Conservation (phyloP, 768 basidiomycete species). For the Boletus coccyginus region DNA sequence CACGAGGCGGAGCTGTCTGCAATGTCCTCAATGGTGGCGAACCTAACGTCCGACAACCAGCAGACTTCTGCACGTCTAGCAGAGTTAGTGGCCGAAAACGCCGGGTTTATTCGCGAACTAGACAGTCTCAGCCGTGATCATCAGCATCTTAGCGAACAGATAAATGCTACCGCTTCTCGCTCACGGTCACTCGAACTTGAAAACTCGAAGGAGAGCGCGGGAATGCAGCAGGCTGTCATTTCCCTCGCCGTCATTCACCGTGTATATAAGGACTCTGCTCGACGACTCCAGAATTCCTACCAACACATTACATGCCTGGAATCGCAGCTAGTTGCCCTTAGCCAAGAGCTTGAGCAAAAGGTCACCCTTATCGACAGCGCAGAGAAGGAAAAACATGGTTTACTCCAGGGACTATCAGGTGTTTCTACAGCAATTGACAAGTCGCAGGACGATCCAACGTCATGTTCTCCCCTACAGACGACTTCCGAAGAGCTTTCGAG, state of each 20-base stretch:
- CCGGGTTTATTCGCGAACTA: constrained; percentile 13
- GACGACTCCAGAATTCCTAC: constrained; percentile 11
- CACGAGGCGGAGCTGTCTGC: constrained; percentile 36
- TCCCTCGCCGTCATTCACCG: constrained; percentile 23
- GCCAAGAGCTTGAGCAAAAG: constrained; percentile 17
- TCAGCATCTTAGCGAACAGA: constrained; percentile 9
- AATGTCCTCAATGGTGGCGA: constrained; percentile 38
- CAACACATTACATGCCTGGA: constrained; percentile 12
- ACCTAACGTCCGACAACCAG: constrained; percentile 35
- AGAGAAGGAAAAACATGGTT: constrained; percentile 9
- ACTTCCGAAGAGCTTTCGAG: background rate
- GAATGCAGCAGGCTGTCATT: constrained; percentile 19
- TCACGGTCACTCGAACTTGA: constrained; percentile 12
- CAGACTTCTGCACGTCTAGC: constrained; percentile 16
- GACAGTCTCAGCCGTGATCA: constrained; percentile 9
- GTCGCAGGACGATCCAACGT: background rate
- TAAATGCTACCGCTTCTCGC: constrained; percentile 3
- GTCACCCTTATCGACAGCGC: background rate
- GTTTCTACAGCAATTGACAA: background rate
- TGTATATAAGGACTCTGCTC: constrained; percentile 13
- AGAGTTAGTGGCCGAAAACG: constrained; percentile 16
- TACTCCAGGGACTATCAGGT: constrained; percentile 13
- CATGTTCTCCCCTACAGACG: background rate
- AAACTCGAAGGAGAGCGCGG: constrained; percentile 1
- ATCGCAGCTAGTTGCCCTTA: constrained; percentile 12